Conservation (phyloP, 805 yeast genomes). For the Zygoascus bituminiphila region DNA sequence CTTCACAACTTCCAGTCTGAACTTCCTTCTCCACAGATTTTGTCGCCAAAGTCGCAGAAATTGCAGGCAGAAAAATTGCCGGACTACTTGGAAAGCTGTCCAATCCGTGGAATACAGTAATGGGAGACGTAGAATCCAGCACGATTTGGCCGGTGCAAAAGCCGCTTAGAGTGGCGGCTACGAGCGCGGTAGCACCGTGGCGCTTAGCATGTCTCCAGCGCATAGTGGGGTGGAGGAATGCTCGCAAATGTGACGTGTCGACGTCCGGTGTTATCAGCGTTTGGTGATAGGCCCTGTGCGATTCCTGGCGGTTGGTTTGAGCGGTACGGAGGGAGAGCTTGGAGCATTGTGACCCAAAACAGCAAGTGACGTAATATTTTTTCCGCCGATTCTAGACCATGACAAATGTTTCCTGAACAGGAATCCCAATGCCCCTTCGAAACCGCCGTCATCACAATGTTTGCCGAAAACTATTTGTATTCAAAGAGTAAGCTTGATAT, state of each 20-base stretch:
- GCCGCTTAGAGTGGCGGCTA: not conserved
- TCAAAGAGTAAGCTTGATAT: too few species aligned
- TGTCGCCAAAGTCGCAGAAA: not conserved
- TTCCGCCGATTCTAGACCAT: too few species aligned
- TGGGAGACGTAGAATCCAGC: not conserved
- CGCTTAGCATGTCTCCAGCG: not conserved
- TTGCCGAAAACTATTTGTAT: too few species aligned
- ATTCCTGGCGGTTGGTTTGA: not conserved
- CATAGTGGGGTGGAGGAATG: not conserved
- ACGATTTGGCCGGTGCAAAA: not conserved
- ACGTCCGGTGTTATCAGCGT: not conserved
- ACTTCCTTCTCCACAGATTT: not conserved
- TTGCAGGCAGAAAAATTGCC: not conserved
- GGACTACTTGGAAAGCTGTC: not conserved
- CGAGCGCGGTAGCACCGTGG: not conserved
- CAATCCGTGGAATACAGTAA: not conserved
- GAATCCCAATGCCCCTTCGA: too few species aligned
- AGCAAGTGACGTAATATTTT: too few species aligned
- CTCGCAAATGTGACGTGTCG: not conserved
- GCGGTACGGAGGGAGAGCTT: too few species aligned
- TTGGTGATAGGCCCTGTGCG: not conserved
- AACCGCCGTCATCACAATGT: too few species aligned
- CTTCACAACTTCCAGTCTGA: too few species aligned
- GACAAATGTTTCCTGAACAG: too few species aligned
- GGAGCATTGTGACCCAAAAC: too few species aligned